Evolutionary conservation across 352 stramenopile genomes (phyloP).

Genomic region (Phytophthora ramorum): DNA sequence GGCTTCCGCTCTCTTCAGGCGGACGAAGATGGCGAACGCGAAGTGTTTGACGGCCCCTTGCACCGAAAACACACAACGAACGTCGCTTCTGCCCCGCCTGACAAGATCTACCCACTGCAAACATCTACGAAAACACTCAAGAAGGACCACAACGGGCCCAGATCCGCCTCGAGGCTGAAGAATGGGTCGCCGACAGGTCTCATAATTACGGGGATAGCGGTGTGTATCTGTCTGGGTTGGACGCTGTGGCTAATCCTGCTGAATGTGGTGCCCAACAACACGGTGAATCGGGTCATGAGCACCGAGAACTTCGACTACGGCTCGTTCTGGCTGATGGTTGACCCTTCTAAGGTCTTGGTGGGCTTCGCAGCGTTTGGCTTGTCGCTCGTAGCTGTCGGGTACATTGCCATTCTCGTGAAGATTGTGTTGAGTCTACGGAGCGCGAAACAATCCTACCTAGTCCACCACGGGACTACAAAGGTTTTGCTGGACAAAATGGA

Average conservation of each 20-base stretch:
- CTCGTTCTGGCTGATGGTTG: conserved; percentile 37
- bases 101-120: conserved; percentile 6
- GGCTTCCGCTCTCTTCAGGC: background rate
- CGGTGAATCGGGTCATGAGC: conserved; percentile 39
- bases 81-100: background rate
- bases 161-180: background rate
- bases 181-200: background rate
- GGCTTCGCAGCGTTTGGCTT: conserved; percentile 20
- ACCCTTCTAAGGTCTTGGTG: conserved; percentile 14
- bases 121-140: background rate
- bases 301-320: conserved; percentile 37
- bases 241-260: conserved; percentile 35
- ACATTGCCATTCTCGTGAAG: conserved; percentile 21
- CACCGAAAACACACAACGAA: conserved; percentile 3
- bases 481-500: background rate
- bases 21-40: conserved; percentile 7
- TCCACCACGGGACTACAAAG: background rate
- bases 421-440: conserved; percentile 4
- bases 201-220: background rate
- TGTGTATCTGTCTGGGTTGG: conserved; percentile 24
- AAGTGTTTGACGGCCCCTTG: conserved; percentile 16
- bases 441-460: conserved; percentile 6
- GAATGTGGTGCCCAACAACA: conserved; percentile 31
- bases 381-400: conserved; percentile 18
- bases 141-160: background rate